These are phyloP conservation scores for Epichloe sylvatica DNA, from an alignment of 2,329 filamentous ascomycete genomes.

Conservation along the genomic window DNA sequence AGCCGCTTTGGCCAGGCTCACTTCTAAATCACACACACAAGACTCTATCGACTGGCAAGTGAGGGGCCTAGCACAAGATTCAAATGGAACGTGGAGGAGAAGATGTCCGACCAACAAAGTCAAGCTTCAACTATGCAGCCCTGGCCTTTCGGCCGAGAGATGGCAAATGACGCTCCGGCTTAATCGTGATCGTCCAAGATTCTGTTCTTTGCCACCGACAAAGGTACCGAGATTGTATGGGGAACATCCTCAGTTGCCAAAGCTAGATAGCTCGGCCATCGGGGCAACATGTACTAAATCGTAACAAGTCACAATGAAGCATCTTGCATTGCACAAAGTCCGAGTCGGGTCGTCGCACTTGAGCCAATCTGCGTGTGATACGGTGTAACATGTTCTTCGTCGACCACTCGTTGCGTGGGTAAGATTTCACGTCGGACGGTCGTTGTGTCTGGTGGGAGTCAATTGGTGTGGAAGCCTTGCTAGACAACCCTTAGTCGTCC, in stretches of 20 bases:
- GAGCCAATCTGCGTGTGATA: background rate
- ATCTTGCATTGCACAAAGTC: background rate
- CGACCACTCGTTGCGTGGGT: background rate
- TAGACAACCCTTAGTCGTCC: background rate
- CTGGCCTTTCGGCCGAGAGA: conserved; percentile 60
- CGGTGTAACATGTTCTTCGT: background rate
- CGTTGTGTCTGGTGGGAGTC: background rate
- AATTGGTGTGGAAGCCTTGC: background rate
- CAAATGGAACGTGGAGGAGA: conserved; percentile 3
- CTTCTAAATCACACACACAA: background rate
- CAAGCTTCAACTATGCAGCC: conserved; percentile 87
- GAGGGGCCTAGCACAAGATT: background rate
- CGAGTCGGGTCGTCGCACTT: background rate
- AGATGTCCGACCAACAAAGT: conserved; percentile 80
- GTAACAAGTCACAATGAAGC: conserved; percentile 7
- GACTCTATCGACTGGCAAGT: background rate
- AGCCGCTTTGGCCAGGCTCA: background rate
- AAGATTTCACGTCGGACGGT: background rate
- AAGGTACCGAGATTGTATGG: conserved; percentile 70
- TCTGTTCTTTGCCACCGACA: conserved; percentile 68
- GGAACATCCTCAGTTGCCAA: conserved; percentile 48
- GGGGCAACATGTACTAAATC: conserved; percentile 26
- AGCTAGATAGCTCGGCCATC: conserved; percentile 37
- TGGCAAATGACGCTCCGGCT: conserved; percentile 95
- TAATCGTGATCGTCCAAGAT: conserved; percentile 69